Percentiles rank a stretch among this genome's conserved stretches.
phyloP scores from a whole-genome alignment of 148 eudicot genomes.

The Rhododendron ferrugineum region DNA sequence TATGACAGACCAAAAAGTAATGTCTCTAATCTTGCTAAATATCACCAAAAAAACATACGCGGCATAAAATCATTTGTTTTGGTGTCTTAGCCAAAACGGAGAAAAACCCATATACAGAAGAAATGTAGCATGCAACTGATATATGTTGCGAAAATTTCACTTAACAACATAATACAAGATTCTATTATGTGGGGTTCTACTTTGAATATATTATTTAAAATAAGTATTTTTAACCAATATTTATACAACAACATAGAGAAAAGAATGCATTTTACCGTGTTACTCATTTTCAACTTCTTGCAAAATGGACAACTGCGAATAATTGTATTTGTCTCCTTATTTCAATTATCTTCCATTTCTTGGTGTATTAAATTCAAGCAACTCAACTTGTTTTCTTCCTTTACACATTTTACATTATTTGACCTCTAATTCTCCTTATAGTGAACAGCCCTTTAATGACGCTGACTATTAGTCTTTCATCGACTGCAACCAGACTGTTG shows the following conservation, averaged over 20 bases:
- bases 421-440: neutral
- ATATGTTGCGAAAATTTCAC: neutral
- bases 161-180: neutral
- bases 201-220: neutral
- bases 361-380: neutral
- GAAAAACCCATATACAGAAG: neutral
- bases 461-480: neutral
- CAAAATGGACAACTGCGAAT: neutral
- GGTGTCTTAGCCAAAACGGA: neutral
- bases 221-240: neutral
- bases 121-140: slow-evolving; percentile 4
- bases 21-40: neutral
- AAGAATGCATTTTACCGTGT: neutral
- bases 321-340: neutral
- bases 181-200: neutral
- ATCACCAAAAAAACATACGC: neutral
- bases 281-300: neutral
- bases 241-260: neutral
- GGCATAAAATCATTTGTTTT: neutral
- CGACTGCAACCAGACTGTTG: neutral
- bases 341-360: neutral
- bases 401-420: neutral
- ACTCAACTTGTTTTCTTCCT: neutral
- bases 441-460: neutral
- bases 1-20: neutral